Base-by-base conservation (phyloP, 2,329 filamentous ascomycete species). In the Fonsecaea monophora region DNA sequence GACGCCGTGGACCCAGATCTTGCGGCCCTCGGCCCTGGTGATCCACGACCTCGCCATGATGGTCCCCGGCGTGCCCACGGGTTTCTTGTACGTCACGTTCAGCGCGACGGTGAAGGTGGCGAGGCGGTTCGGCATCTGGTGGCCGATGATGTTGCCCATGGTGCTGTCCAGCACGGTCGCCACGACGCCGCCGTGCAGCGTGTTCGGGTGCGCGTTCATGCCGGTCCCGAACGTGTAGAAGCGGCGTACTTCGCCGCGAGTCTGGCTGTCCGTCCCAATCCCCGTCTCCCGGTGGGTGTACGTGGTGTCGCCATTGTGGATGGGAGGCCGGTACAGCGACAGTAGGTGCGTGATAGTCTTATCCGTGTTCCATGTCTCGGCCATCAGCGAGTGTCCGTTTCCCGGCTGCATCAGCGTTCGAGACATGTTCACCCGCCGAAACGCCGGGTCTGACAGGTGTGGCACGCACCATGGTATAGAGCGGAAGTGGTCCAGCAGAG, bases 1-100 rank as follows among this genome's bases (percentile, higher is more conserved):
- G 12, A 76, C 73, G 7, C 78, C 79, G 40, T 76, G 68, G 12
- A 80, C 76, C 78, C 79, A 81, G 64, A 76, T 76, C 73, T 82
- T 82, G 69, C 75, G 75, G 8, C 77, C 79, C 3, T 75, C 73
- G 4, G 75, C 73, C 34, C 72, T 60, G n/a, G 48, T 42, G 21
- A 72, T 77, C 73, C 75, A 77, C 2, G 77, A 71, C 54, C 77
- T 73, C 4, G 80, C 71, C 61, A 81, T 74, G n/a, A 79, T 62
- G 40, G 77, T 68, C 12, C 75, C 78, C 5, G 79, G 79, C 15
- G 75, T 77, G 3, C 50, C 57, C 35, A 81, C 77, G 0, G 77
- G 78, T 62, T 71, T 73, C 65, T 74, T 74, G 70, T 81, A 82
- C 60, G 79, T 72, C 38, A 81, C 71, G 72, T 81, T 79, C 67